These are phyloP conservation scores for Aspergillus ruber DNA, from an alignment of 2,329 filamentous ascomycete genomes.

Conservation along the genomic window DNA sequence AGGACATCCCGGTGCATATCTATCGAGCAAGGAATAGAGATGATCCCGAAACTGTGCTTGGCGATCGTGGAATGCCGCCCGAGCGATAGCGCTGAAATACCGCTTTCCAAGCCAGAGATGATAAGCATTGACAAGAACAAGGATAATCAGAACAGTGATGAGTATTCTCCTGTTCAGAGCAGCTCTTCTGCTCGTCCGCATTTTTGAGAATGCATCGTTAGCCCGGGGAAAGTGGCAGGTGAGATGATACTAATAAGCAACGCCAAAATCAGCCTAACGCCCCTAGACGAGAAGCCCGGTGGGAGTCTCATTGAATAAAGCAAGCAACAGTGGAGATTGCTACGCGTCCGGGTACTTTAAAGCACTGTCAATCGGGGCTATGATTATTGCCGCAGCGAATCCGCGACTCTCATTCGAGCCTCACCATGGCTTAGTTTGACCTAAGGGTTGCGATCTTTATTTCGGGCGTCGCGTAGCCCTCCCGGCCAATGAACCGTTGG, in stretches of 20 bases:
- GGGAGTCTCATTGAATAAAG: no score
- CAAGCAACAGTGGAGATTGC: background rate
- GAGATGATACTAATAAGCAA: background rate
- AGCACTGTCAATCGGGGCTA: background rate
- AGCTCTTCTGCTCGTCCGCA: background rate
- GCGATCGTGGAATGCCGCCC: background rate
- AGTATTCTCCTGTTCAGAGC: background rate
- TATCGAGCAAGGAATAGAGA: constrained; percentile 12
- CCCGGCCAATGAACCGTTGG: no score
- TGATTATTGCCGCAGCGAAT: no score
- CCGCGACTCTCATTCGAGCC: no score
- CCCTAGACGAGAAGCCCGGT: background rate
- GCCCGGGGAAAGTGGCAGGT: background rate
- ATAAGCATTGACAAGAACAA: constrained; percentile 5
- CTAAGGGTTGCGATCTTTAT: no score
- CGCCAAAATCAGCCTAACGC: background rate
- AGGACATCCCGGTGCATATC: constrained; percentile 13
- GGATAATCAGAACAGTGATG: background rate
- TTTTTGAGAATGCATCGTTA: background rate
- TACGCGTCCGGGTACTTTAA: background rate
- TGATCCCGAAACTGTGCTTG: constrained; percentile 13
- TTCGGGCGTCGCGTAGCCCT: no score
- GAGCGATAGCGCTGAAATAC: background rate
- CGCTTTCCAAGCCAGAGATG: constrained; percentile 4
- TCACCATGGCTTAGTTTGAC: no score